These are phyloP conservation scores for Pseudoturritis turrita DNA, from an alignment of 345 rosid species.

Conservation along the genomic window DNA sequence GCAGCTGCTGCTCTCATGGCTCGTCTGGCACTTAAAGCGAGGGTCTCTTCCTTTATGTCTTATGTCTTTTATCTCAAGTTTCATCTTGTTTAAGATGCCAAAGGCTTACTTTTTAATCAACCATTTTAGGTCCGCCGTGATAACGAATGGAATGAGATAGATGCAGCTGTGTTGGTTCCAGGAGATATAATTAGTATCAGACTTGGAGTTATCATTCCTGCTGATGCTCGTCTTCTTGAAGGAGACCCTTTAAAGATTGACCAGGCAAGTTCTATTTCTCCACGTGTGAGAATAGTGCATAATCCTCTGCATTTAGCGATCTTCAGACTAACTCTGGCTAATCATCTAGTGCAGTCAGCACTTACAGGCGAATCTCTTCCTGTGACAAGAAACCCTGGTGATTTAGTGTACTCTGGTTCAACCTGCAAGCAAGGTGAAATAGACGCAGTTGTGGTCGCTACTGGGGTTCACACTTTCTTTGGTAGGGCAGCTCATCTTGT, in stretches of 20 bases:
- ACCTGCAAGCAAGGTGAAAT: slow-evolving; percentile 94
- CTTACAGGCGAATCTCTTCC: slow-evolving; percentile 63
- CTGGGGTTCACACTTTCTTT: slow-evolving; percentile 90
- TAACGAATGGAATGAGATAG: slow-evolving; percentile 66
- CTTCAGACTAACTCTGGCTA: neutral
- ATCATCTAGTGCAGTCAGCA: slow-evolving; percentile 36
- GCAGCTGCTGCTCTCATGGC: slow-evolving; percentile 78
- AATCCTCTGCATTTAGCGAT: neutral
- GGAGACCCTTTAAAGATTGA: slow-evolving; percentile 78
- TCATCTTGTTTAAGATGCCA: too few relatives aligned
- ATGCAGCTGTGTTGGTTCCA: slow-evolving; percentile 66
- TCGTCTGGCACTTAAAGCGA: slow-evolving; percentile 59
- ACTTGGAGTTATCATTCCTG: slow-evolving; percentile 63
- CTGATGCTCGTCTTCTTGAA: slow-evolving; percentile 68
- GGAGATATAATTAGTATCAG: slow-evolving; percentile 43
- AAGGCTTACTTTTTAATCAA: neutral
- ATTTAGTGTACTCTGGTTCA: slow-evolving; percentile 83
- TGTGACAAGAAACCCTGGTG: slow-evolving; percentile 64
- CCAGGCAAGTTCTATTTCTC: slow-evolving; percentile 32
- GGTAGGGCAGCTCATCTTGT: slow-evolving; percentile 97
- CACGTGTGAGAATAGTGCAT: neutral
- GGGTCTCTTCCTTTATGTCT: slow-evolving; percentile 25
- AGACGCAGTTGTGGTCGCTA: slow-evolving; percentile 85
- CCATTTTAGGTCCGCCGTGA: slow-evolving; percentile 40
- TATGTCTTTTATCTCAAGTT: neutral